Evolutionary conservation across 2,329 filamentous ascomycete species (phyloP).

Genomic region (Trematosphaeria pertusa): DNA sequence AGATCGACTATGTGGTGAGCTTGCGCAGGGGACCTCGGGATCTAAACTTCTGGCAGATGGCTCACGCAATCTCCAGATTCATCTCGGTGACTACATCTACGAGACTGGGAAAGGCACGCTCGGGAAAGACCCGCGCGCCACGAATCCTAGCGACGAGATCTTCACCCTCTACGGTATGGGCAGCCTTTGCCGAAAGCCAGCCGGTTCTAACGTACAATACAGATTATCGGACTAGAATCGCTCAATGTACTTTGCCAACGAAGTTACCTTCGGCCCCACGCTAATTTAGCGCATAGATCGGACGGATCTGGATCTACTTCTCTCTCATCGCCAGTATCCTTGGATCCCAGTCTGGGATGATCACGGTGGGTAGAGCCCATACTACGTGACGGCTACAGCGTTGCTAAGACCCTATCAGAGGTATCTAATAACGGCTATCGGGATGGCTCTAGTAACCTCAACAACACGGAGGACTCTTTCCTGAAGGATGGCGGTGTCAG

Average conservation of each 20-base stretch:
- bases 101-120: conserved; percentile 53
- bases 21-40: not conserved
- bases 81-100: conserved; percentile 67
- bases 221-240: conserved; percentile 66
- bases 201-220: not conserved
- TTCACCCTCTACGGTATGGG: conserved; percentile 21
- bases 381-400: not conserved
- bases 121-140: conserved; percentile 29
- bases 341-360: conserved; percentile 71
- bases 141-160: conserved; percentile 17
- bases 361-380: conserved; percentile 48
- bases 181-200: too few species aligned
- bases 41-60: conserved; percentile 45
- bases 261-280: too few species aligned
- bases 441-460: conserved; percentile 66
- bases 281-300: too few species aligned
- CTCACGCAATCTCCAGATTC: conserved; percentile 48
- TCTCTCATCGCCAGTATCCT: conserved; percentile 63
- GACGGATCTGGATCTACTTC: conserved; percentile 66
- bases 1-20: conserved; percentile 15
- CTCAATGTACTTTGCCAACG: conserved; percentile 43
- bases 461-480: conserved; percentile 73
- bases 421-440: conserved; percentile 71
- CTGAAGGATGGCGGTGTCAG: conserved; percentile 63
- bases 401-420: conserved; percentile 47